Conservation (phyloP, 768 basidiomycete genomes). For the Mycena belliarum region DNA sequence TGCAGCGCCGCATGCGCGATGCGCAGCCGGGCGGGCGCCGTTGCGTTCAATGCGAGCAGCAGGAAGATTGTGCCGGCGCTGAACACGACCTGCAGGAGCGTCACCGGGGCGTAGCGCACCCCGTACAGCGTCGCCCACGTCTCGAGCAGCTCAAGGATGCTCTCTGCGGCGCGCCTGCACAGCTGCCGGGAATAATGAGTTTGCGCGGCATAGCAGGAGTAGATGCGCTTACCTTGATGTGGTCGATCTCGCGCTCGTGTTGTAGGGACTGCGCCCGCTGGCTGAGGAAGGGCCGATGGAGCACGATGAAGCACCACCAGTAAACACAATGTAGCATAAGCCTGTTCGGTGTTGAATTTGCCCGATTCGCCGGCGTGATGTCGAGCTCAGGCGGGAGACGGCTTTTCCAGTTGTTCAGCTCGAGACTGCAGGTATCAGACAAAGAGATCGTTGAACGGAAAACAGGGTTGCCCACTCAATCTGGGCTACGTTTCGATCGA, state of each 20-base stretch:
- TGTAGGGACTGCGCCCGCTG: constrained; percentile 4
- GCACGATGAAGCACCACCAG: constrained; percentile 38
- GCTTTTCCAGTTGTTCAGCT: constrained; percentile 29
- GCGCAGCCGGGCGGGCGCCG: constrained; percentile 4
- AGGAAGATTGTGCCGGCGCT: constrained; percentile 41
- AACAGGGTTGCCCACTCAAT: constrained; percentile 10
- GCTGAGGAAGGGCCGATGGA: constrained; percentile 36
- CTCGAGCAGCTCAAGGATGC: constrained; percentile 33
- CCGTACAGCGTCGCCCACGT: constrained; percentile 37
- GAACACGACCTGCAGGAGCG: constrained; percentile 38
- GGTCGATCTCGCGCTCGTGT: constrained; percentile 10
- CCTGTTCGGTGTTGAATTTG: constrained; percentile 27
- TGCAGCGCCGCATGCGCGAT: constrained; percentile 14
- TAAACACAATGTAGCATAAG: constrained; percentile 37
- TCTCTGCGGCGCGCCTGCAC: constrained; percentile 38
- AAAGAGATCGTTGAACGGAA: neutral
- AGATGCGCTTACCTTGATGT: constrained; percentile 14
- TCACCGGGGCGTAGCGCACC: constrained; percentile 37
- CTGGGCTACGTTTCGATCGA: constrained; percentile 18
- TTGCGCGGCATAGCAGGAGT: too few species aligned
- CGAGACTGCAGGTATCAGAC: neutral
- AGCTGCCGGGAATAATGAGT: constrained; percentile 20
- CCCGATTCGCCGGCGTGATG: constrained; percentile 28
- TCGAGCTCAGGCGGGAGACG: constrained; percentile 28
- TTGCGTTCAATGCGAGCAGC: constrained; percentile 36